Conservation (phyloP, 306 rosid genomes). For the Begonia masoniana region DNA sequence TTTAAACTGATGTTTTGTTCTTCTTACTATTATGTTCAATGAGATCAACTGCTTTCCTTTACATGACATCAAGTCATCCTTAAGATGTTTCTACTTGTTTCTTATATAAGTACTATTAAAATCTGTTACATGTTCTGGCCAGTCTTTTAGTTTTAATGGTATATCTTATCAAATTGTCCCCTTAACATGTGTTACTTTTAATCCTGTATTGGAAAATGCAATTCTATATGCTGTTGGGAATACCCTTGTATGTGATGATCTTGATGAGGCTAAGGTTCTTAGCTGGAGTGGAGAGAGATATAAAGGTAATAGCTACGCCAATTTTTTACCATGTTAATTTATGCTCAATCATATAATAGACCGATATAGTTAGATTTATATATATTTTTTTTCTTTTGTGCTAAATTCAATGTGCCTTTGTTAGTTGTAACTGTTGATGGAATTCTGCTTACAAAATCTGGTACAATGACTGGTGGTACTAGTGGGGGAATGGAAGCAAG, state of each 20-base stretch:
- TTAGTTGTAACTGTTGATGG: constrained; percentile 97
- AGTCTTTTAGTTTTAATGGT: no score
- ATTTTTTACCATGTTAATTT: not conserved
- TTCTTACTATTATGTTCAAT: no score
- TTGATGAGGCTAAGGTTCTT: constrained; percentile 84
- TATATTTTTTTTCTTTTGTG: no score
- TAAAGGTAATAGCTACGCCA: constrained; percentile 44
- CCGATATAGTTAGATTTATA: not conserved
- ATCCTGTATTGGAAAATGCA: constrained; percentile 91
- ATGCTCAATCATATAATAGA: not conserved
- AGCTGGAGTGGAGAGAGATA: constrained; percentile 96
- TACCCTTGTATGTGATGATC: constrained; percentile 94
- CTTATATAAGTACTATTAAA: no score
- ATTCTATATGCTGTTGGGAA: constrained; percentile 91
- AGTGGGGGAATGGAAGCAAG: constrained; percentile 99
- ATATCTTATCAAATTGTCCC: constrained; percentile 20
- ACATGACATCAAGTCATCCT: no score
- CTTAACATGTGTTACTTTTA: constrained; percentile 79
- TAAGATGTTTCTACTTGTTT: no score
- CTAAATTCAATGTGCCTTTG: constrained; percentile 12
- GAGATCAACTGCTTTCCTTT: no score
- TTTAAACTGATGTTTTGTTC: no score
- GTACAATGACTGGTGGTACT: constrained; percentile 99
- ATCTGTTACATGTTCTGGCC: no score
- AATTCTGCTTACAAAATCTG: constrained; percentile 83